Evolutionary conservation across 352 stramenopile genomes (phyloP), one percentile per base, ranked within the genome.

Genomic region (Pythium utonaiense): DNA sequence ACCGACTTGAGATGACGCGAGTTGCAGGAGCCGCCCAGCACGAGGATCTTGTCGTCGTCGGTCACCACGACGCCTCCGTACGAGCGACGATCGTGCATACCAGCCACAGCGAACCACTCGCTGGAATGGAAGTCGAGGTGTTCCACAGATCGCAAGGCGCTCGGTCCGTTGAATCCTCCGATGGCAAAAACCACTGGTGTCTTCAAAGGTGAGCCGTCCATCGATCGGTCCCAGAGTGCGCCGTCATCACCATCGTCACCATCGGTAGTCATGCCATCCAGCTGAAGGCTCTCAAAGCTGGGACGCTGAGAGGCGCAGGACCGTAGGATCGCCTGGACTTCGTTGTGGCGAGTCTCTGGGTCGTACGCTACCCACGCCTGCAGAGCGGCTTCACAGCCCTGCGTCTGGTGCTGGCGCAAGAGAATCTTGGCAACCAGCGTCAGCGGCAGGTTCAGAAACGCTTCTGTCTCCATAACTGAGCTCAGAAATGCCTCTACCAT

Each of bases 401-500:
- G 52, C 0, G 41, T 59, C n/a, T 70, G 61, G n/a, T 73, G 60
- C 6, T 72, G 48, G 13, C 75, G 77, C 27, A 67, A 36, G n/a
- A 88, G 27, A 33, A 90, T 70, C 61, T 75, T 70, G 21, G 77
- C 28, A 12, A 88, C 62, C 0, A 71, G 62, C 1, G 64, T 49
- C 19, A 89, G 42, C 8, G 77, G 64, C 25, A 92, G 57, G 24
- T 83, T 75, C 54, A 78, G 67, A 58, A 92, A 92, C 19, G 71
- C 66, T 10, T 85, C 77, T 4, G 73, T 86, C 41, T 66, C 66
- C 19, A 77, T 72, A 9, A 92, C 77, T 10, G 82, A 73, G 31
- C 53, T 56, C n/a, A 86, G 80, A 60, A 75, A 92, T 3, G 77
- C 78, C 38, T 86, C 73, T 52, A 89, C 79, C 73, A 88, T 88